Evolutionary conservation across 1,284 basidiomycete species (phyloP), one percentile per base, ranked within the genome.

Genomic region (Cryptococcus sp.): DNA sequence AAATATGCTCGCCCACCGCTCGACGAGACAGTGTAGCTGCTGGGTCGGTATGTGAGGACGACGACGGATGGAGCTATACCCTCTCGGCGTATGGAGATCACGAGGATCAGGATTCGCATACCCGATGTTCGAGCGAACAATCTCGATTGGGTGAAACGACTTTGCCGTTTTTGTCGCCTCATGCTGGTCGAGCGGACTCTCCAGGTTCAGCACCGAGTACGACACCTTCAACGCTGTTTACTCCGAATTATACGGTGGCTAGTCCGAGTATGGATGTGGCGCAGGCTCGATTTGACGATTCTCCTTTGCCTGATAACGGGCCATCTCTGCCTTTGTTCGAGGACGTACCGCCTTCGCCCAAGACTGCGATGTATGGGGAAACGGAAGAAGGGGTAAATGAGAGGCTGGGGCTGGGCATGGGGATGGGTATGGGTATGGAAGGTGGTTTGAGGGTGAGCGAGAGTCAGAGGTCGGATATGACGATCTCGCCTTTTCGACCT

Each of bases 1-100:
- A n/a, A n/a, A n/a, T 7, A 31, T 31, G 28, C 28, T 14, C 9
- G 28, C n/a, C n/a, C 28, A 31, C 9, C 28, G 28, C 9, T 10
- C 22, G 18, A 21, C 18, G 37, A 9, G 37, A 38, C 21, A 22
- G 37, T 21, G 21, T 38, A 14, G 12, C 12, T 11, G 19, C 14
- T 7, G 21, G 2, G 32, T 28, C 22, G 10, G 37, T 22, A 36
- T 33, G 22, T n/a, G 37, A 48, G 6, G 49, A 57, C 16, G 53
- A 60, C n/a, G 56, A 57, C 49, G 40, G 43, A 22, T 56, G 57
- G 52, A 47, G 43, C 16, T 55, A 48, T 39, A 50, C 53, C 4
- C 40, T 60, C 0, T 60, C 58, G 24, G 58, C 56, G 2, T 57
- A 60, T 32, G 53, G 45, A 10, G 47, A 51, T 28, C 47, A 50